Evolutionary conservation across 257 asterid species (phyloP).

Genomic region (Ilex aquifolium): DNA sequence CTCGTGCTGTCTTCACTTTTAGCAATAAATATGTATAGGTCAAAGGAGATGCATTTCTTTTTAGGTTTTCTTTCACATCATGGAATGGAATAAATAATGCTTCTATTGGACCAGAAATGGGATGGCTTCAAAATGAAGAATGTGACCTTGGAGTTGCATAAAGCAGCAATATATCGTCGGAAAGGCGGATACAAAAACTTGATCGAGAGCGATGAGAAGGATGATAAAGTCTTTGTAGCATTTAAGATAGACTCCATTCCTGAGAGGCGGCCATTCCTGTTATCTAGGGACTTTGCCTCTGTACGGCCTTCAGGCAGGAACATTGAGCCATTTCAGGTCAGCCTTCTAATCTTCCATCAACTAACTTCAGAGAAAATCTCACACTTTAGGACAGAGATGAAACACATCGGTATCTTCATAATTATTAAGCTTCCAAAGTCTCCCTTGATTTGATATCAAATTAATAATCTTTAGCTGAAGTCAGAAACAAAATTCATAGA

Average conservation of each 20-base stretch:
- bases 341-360: not conserved
- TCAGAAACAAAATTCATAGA: too few species aligned
- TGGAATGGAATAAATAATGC: too few species aligned
- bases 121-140: not conserved
- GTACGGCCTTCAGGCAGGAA: constrained; percentile 9
- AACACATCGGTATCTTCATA: too few species aligned
- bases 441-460: too few species aligned
- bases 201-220: constrained; percentile 1
- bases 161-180: constrained; percentile 12
- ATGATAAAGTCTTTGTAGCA: constrained; percentile 15
- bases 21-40: too few species aligned
- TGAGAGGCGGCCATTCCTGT: constrained; percentile 18
- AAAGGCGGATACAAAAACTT: not conserved
- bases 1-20: too few species aligned
- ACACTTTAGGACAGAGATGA: too few species aligned
- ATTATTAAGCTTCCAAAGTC: too few species aligned
- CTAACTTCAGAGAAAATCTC: too few species aligned
- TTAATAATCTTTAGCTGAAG: too few species aligned
- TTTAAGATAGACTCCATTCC: constrained; percentile 20
- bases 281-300: constrained; percentile 19
- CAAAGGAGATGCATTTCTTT: too few species aligned
- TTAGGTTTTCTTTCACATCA: too few species aligned
- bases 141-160: constrained; percentile 9
- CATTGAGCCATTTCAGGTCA: constrained; percentile 19
- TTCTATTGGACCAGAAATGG: constrained; percentile 17